A percentile compares a stretch with the other conserved stretches of the same genome.
These are phyloP conservation scores for Tothia fuscella DNA, from an alignment of 2,329 filamentous ascomycete genomes.

Conservation along the genomic window DNA sequence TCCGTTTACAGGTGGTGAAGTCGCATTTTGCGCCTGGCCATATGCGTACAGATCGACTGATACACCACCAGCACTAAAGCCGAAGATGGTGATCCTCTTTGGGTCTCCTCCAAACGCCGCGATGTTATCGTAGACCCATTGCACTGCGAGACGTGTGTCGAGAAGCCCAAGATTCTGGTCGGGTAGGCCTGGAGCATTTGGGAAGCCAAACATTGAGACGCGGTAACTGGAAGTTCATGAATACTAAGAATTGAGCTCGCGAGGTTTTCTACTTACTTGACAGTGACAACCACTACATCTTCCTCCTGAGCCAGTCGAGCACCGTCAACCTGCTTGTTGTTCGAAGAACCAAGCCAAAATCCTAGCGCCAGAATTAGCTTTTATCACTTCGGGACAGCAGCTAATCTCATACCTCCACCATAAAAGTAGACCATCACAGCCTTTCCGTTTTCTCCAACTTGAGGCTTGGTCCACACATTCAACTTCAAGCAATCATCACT, in stretches of 20 bases:
- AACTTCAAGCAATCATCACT: slow-evolving; percentile 8
- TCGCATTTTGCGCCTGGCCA: slow-evolving; percentile 15
- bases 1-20: slow-evolving; percentile 12
- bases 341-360: slow-evolving; percentile 35
- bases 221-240: slow-evolving; percentile 14
- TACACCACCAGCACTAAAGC: slow-evolving; percentile 16
- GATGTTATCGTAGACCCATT: slow-evolving; percentile 17
- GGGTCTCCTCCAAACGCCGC: slow-evolving; percentile 40
- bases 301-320: slow-evolving; percentile 19
- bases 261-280: slow-evolving; percentile 15
- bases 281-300: slow-evolving; percentile 21
- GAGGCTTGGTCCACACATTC: slow-evolving; percentile 10
- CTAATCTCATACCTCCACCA: neutral
- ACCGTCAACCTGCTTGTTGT: slow-evolving; percentile 21
- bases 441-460: slow-evolving; percentile 1
- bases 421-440: slow-evolving; percentile 3
- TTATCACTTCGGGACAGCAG: neutral
- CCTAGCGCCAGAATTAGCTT: slow-evolving; percentile 26
- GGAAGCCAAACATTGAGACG: slow-evolving; percentile 13
- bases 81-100: slow-evolving; percentile 14
- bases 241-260: neutral
- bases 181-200: slow-evolving; percentile 4
- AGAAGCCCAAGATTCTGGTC: slow-evolving; percentile 15
- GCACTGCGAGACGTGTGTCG: slow-evolving; percentile 15
- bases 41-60: slow-evolving; percentile 14